Percentiles rank a stretch among this genome's conserved stretches.
Evolutionary conservation across 768 basidiomycete genomes (phyloP).

Genomic region (Boletellus emodensis): DNA sequence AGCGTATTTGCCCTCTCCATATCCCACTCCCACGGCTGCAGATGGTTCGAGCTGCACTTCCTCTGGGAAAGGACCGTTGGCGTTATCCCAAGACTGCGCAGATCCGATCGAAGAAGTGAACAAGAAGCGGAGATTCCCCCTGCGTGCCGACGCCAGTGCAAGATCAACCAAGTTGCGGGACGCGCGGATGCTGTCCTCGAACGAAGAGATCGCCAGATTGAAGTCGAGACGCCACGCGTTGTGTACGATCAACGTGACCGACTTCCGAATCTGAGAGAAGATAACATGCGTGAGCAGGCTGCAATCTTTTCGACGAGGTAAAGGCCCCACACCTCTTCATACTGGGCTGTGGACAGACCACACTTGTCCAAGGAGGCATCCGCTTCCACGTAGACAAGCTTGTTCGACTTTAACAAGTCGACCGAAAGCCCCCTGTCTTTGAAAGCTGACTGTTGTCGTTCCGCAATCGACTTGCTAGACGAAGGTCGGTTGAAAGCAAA

Average conservation of each 20-base stretch:
- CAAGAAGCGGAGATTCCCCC: conserved; percentile 29
- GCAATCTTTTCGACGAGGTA: background rate
- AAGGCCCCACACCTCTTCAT: conserved; percentile 14
- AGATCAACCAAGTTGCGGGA: conserved; percentile 36
- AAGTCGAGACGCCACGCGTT: conserved; percentile 47
- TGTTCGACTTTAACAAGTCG: conserved; percentile 26
- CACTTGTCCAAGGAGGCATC: conserved; percentile 29
- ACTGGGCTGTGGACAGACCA: conserved; percentile 25
- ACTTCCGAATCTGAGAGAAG: conserved; percentile 27
- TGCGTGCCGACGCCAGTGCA: conserved; percentile 26
- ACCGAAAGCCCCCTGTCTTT: conserved; percentile 34
- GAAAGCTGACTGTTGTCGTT: conserved; percentile 34
- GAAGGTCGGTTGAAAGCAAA: conserved; percentile 34
- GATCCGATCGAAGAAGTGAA: conserved; percentile 42
- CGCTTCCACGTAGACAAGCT: conserved; percentile 38
- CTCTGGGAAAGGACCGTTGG: conserved; percentile 34
- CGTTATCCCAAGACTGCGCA: conserved; percentile 29
- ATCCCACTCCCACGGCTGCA: conserved; percentile 39
- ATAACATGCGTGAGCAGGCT: background rate
- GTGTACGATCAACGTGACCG: conserved; percentile 38
- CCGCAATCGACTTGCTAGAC: conserved; percentile 4
- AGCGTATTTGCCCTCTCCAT: conserved; percentile 45
- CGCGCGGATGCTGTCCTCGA: conserved; percentile 38
- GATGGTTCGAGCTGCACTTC: conserved; percentile 29
- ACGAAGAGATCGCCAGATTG: conserved; percentile 38